Percentiles rank a stretch among this genome's conserved stretches.
These are phyloP conservation scores for Suhomyces kunorum DNA, from an alignment of 1,139 yeast species.

Conservation along the genomic window DNA sequence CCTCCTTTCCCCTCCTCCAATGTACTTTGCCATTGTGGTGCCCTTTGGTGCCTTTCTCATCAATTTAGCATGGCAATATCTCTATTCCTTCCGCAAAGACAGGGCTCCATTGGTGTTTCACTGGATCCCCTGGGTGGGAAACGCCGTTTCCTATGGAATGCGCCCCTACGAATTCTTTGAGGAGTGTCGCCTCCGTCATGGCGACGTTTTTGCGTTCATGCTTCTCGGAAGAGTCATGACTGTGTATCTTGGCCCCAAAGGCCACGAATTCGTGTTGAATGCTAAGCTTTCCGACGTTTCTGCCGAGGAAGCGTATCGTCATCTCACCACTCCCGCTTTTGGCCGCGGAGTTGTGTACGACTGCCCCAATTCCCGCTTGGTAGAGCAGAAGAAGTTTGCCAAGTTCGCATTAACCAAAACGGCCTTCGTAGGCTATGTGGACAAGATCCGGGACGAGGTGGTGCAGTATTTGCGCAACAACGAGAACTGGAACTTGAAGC, in stretches of 20 bases:
- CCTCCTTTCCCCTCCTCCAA: neutral
- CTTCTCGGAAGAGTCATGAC: constrained; percentile 91
- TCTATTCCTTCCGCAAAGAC: constrained; percentile 69
- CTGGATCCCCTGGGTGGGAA: constrained; percentile 95
- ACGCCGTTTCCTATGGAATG: constrained; percentile 85
- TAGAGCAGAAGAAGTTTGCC: constrained; percentile 98
- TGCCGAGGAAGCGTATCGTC: constrained; percentile 94
- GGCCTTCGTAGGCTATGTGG: constrained; percentile 81
- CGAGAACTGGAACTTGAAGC: constrained; percentile 40
- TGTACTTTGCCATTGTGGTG: constrained; percentile 26
- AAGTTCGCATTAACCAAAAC: constrained; percentile 85
- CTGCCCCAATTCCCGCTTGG: constrained; percentile 86
- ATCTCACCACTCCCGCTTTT: constrained; percentile 94
- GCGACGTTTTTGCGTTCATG: constrained; percentile 89
- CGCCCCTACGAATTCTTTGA: constrained; percentile 88
- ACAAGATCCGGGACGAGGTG: constrained; percentile 79
- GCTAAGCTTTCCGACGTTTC: constrained; percentile 87
- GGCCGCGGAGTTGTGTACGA: constrained; percentile 97
- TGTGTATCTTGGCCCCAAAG: constrained; percentile 93
- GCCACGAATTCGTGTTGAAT: constrained; percentile 93
- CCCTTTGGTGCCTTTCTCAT: constrained; percentile 30
- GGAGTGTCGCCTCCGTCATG: constrained; percentile 73
- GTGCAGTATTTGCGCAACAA: constrained; percentile 56
- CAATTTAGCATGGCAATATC: constrained; percentile 67
- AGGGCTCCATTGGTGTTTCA: constrained; percentile 89